Percentiles rank a stretch among this genome's conserved stretches.
Conservation (phyloP, 176 grass and related monocot species). For the Pontederia paniculata region DNA sequence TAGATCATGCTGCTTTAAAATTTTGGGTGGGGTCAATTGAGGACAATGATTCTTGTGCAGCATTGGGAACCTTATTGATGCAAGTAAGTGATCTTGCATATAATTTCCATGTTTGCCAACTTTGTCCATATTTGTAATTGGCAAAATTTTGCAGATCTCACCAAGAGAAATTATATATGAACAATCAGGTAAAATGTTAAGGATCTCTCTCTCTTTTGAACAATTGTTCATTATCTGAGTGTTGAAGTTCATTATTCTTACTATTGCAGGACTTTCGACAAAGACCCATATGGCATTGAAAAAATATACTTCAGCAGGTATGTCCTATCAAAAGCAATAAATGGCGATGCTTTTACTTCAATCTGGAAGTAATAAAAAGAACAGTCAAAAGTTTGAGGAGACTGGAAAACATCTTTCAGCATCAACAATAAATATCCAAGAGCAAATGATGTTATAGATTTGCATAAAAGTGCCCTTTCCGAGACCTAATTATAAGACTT, state of each 20-base stretch:
- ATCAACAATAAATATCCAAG: too few relatives aligned
- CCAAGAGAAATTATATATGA: slow-evolving; percentile 85
- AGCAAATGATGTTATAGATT: too few relatives aligned
- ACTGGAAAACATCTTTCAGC: too few relatives aligned
- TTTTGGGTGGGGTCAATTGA: slow-evolving; percentile 78
- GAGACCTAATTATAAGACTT: too few relatives aligned
- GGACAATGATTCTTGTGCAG: slow-evolving; percentile 69
- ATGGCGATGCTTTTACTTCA: background rate
- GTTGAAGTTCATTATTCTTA: background rate
- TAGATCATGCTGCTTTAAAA: slow-evolving; percentile 78
- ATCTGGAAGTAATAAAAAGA: background rate
- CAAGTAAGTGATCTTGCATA: slow-evolving; percentile 42
- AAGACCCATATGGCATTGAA: slow-evolving; percentile 47
- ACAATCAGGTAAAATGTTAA: slow-evolving; percentile 52
- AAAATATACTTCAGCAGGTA: slow-evolving; percentile 89
- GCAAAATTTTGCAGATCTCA: slow-evolving; percentile 50
- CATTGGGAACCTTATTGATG: slow-evolving; percentile 81
- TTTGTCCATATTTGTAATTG: slow-evolving; percentile 19
- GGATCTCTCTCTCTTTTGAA: slow-evolving; percentile 11
- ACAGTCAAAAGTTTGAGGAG: too few relatives aligned
- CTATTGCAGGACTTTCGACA: slow-evolving; percentile 72
- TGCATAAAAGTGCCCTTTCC: too few relatives aligned
- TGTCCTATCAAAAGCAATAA: too few relatives aligned
- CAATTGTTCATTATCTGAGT: slow-evolving; percentile 7
- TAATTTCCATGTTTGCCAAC: slow-evolving; percentile 13